Evolutionary conservation across 1,284 basidiomycete genomes (phyloP).

Genomic region (Apiotrichum mycotoxinovorans): DNA sequence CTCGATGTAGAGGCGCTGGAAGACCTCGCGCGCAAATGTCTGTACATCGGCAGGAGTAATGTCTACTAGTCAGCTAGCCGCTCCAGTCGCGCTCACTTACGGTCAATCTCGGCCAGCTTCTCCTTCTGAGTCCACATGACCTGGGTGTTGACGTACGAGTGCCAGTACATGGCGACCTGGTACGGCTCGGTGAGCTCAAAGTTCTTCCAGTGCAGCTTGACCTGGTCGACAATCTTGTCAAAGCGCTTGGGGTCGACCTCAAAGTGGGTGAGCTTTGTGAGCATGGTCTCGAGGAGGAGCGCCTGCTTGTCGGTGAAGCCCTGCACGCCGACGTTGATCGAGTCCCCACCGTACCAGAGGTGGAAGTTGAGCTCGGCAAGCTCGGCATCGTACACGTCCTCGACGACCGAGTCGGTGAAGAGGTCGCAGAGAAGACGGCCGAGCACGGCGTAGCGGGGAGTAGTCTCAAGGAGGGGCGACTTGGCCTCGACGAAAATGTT

Average conservation of each 20-base stretch:
- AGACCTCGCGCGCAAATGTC: slow-evolving; percentile 61
- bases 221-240: slow-evolving; percentile 80
- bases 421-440: slow-evolving; percentile 71
- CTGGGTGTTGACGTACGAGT: slow-evolving; percentile 66
- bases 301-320: slow-evolving; percentile 96
- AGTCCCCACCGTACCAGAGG: slow-evolving; percentile 64
- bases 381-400: slow-evolving; percentile 90
- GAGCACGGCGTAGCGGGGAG: slow-evolving; percentile 46
- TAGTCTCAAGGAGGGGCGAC: slow-evolving; percentile 46
- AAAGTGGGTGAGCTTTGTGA: slow-evolving; percentile 68
- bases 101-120: slow-evolving; percentile 69
- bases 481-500: slow-evolving; percentile 45
- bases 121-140: slow-evolving; percentile 76
- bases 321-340: slow-evolving; percentile 65
- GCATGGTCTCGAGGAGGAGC: slow-evolving; percentile 69
- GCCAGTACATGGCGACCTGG: slow-evolving; percentile 73
- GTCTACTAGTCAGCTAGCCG: slow-evolving; percentile 50
- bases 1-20: slow-evolving; percentile 68
- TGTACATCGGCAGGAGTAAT: slow-evolving; percentile 71
- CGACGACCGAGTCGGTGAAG: slow-evolving; percentile 81
- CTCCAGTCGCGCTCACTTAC: slow-evolving; percentile 53
- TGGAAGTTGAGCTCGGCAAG: slow-evolving; percentile 83
- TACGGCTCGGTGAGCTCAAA: slow-evolving; percentile 83
- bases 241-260: slow-evolving; percentile 70
- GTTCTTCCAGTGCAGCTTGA: slow-evolving; percentile 66